phyloP scores from a whole-genome alignment of 2,329 filamentous ascomycete genomes.

The Xylariales sp. region DNA sequence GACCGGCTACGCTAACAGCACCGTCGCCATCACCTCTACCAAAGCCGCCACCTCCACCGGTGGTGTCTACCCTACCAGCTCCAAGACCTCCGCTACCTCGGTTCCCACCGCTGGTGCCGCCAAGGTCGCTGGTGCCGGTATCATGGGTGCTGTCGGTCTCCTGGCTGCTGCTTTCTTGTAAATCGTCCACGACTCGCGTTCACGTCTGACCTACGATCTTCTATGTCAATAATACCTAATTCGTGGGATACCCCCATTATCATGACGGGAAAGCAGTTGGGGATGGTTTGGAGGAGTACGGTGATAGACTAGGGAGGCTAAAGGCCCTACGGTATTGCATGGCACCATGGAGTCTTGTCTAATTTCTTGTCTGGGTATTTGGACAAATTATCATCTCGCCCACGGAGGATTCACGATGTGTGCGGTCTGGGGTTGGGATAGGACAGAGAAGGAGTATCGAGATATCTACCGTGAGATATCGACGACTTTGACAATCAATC shows the following conservation, averaged over 20 bases:
- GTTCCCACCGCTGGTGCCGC: conserved; percentile 51
- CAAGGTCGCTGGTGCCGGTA: conserved; percentile 52
- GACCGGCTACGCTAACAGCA: conserved; percentile 35
- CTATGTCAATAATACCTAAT: conserved; percentile 37
- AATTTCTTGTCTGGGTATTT: conserved; percentile 33
- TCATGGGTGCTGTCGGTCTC: conserved; percentile 57
- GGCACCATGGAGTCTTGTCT: conserved; percentile 28
- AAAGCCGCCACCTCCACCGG: conserved; percentile 16
- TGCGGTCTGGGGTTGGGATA: conserved; percentile 26
- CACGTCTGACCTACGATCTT: conserved; percentile 34
- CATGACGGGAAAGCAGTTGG: conserved; percentile 33
- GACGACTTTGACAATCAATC: conserved; percentile 18
- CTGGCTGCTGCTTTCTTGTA: conserved; percentile 37
- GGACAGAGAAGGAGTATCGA: conserved; percentile 13
- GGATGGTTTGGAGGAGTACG: conserved; percentile 19
- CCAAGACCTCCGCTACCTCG: conserved; percentile 26
- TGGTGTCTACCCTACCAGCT: conserved; percentile 15
- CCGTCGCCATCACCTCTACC: conserved; percentile 28
- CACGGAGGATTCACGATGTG: conserved; percentile 32
- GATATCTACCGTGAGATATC: conserved; percentile 7
- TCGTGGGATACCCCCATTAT: conserved; percentile 33
- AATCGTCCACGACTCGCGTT: conserved; percentile 15
- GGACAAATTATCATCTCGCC: conserved; percentile 23
- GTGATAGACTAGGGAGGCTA: conserved; percentile 26
- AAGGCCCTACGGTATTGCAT: conserved; percentile 28